Evolutionary conservation across 164 flowering plant genomes (phyloP), one percentile per base, ranked within the genome.

Genomic region (Taxillus chinensis): DNA sequence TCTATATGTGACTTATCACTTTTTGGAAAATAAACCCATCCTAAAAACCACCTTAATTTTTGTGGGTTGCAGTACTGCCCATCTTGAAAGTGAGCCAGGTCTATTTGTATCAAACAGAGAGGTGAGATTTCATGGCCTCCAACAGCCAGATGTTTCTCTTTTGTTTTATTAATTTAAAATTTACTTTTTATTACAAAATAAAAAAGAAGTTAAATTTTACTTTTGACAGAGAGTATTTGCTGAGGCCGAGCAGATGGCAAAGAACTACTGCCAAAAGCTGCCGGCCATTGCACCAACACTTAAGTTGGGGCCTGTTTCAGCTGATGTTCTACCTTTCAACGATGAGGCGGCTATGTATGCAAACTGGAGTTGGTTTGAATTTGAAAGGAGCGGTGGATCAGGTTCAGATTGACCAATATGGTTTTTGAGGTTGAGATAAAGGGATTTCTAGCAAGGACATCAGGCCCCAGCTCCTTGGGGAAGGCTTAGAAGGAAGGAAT

Each of bases 21-120:
- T 27, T 27, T 27, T 27, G 27, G 27, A 2, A 27, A 27, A 27
- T 27, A 27, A 27, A 27, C 27, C 27, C 27, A 27, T 27, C 27
- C 27, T 27, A 0, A 27, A 27, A 2, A 27, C 27, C 27, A 27
- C 27, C 27, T 27, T 27, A 27, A 27, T 27, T 60, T 51, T 8
- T 62, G 12, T 64, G 55, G 39, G 16, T 54, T 80, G 73, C 86
- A 93, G 98, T 68, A 86, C 72, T 69, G 90, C 88, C 10, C 91
- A 83, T 7, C 88, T 90, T 40, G 97, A 93, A 75, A 90, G 95
- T 68, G 92, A 88, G 72, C 96, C 98, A 45, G 98, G 97, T 40
- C 70, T 93, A 41, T 85, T 93, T 73, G 7, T 85, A 55, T 77
- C 87, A 62, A 71, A 93, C 78, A 93, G 78, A 74, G 87, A 90